Base-by-base conservation (phyloP, 2,329 filamentous ascomycete species). In the Arachnomyces sp. region DNA sequence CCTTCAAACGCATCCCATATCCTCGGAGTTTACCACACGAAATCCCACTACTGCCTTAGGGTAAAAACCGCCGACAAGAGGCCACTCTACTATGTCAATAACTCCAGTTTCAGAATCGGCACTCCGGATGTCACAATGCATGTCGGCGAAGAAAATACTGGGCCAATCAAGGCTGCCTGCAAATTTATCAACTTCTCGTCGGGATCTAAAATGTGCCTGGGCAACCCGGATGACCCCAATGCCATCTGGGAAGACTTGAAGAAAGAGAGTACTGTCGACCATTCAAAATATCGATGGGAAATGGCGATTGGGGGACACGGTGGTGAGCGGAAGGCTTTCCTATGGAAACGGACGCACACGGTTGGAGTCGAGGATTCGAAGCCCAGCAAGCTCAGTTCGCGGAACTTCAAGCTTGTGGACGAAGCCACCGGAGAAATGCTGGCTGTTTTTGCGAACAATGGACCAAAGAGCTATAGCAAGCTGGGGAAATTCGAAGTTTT, bases 121-220 rank as follows among this genome's bases (percentile, higher is more conserved):
- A 62, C 57, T 37, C 52, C 59, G 13, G 59, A 62, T 13, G 45
- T 64, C 6, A 60, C 57, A 2, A 47, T 63, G 36, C 58, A 65
- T 44, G 38, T 45, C 1, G 55, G 60, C 9, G 17, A 44, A 3
- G 46, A 55, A 44, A 47, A 48, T 5, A 50, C 42, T 3, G 56
- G 46, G 3, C 54, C 56, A 8, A 39, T 59, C 13, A 50, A 51
- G 31, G 60, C 52, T 0, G 48, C 56, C 3, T 55, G 52, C 42
- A 60, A 63, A 33, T 64, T 59, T 40, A 39, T 51, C 8, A 53
- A 55, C 29, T 55, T 63, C 38, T 61, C 59, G 4, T 50, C 52
- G 12, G 51, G 56, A 39, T 45, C 50, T 13, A 57, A 59, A 42
- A 46, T 64, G 29, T 58, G 59, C 6, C 45, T 63, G 7, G 56